Percentiles rank a stretch among this genome's conserved stretches.
These are phyloP conservation scores for Trebouxia sp. DNA, from an alignment of 139 green algal genomes.

Conservation along the genomic window DNA sequence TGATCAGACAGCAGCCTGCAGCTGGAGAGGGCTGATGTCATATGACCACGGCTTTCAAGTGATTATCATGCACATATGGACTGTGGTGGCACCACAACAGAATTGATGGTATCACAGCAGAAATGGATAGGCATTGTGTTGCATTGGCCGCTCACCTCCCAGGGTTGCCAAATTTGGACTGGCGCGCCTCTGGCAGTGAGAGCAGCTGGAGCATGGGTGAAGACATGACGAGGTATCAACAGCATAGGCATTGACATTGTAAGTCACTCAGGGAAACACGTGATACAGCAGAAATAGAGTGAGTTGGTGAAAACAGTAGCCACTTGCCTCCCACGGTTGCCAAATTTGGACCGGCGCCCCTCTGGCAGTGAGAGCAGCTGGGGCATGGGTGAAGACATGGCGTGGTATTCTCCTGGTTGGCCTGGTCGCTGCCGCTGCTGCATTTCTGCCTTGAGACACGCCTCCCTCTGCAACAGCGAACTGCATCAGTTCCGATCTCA, in stretches of 20 bases:
- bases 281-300: too few relatives aligned
- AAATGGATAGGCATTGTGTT: neutral
- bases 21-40: too few relatives aligned
- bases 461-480: neutral
- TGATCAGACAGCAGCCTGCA: too few relatives aligned
- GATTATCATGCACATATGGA: too few relatives aligned
- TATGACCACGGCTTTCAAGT: too few relatives aligned
- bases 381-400: neutral
- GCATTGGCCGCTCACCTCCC: neutral
- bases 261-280: too few relatives aligned
- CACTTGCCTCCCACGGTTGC: neutral
- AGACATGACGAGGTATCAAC: neutral
- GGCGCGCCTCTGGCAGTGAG: neutral
- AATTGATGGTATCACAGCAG: too few relatives aligned
- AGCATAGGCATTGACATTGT: neutral
- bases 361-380: conserved; percentile 2
- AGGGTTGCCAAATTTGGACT: conserved; percentile 18
- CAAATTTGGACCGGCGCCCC: neutral
- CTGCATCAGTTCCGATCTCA: too few relatives aligned
- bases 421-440: neutral
- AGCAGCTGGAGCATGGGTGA: neutral
- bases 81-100: too few relatives aligned
- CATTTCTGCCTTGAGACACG: neutral
- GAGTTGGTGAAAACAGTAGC: neutral
- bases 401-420: neutral